Evolutionary conservation across 108 stramenopile genomes (phyloP).

Genomic region (Bacterosira constricta): DNA sequence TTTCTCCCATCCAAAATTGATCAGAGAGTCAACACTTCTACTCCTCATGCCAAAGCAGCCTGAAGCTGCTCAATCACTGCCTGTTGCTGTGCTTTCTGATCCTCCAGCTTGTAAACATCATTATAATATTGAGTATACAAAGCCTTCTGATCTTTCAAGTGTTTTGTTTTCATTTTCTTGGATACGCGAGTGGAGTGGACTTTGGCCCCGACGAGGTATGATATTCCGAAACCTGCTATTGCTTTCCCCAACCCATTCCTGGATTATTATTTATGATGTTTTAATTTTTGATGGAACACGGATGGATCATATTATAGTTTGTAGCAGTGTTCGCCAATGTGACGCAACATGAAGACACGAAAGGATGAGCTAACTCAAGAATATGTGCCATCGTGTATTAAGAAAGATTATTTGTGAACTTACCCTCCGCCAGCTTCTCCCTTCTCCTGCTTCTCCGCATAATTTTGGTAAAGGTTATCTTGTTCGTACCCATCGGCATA

Average conservation of each 20-base stretch:
- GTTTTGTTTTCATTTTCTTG: slow-evolving; percentile 81
- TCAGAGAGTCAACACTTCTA: no score
- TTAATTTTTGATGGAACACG: background rate
- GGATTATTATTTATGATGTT: background rate
- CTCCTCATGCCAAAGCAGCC: slow-evolving; percentile 39
- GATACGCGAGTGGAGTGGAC: slow-evolving; percentile 66
- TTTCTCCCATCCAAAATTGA: no score
- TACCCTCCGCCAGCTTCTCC: slow-evolving; percentile 58
- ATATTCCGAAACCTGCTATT: slow-evolving; percentile 50
- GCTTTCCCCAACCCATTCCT: slow-evolving; percentile 61
- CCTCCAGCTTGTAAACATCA: slow-evolving; percentile 87
- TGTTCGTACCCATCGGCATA: slow-evolving; percentile 70
- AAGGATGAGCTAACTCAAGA: background rate
- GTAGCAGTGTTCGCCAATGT: background rate
- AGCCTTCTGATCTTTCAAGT: slow-evolving; percentile 87
- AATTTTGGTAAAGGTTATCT: slow-evolving; percentile 79
- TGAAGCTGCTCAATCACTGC: slow-evolving; percentile 50
- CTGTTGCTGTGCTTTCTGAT: slow-evolving; percentile 80
- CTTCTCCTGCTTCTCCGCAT: slow-evolving; percentile 66
- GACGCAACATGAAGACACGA: background rate
- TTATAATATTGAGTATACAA: slow-evolving; percentile 92
- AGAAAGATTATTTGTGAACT: slow-evolving; percentile 3
- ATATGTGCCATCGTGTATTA: background rate
- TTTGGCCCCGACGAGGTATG: slow-evolving; percentile 78
- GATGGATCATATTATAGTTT: background rate